Percentiles rank a stretch among this genome's conserved stretches.
phyloP scores from a whole-genome alignment of 768 basidiomycete genomes.

The Coprinellus aureogranulatus region DNA sequence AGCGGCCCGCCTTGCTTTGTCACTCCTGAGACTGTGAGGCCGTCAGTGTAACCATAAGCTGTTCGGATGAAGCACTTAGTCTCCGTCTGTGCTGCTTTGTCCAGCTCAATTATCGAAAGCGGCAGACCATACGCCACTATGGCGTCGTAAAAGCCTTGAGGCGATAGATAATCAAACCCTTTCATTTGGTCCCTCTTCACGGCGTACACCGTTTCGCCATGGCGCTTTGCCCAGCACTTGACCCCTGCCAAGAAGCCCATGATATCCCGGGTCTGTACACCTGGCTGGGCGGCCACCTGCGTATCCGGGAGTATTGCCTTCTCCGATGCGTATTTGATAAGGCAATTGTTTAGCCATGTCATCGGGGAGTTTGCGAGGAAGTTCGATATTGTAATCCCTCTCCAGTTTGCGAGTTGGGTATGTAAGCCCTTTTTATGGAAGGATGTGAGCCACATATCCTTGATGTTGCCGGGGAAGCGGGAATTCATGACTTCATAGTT shows the following conservation, averaged over 20 bases:
- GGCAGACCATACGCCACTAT: slow-evolving; percentile 25
- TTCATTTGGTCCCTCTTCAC: slow-evolving; percentile 30
- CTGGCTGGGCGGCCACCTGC: slow-evolving; percentile 26
- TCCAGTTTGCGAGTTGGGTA: slow-evolving; percentile 25
- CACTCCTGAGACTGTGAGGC: slow-evolving; percentile 21
- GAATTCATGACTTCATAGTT: slow-evolving; percentile 26
- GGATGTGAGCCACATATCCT: slow-evolving; percentile 21
- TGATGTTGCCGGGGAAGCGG: slow-evolving; percentile 23
- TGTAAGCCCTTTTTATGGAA: slow-evolving; percentile 25
- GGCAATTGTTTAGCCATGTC: slow-evolving; percentile 25
- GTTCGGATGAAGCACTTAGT: slow-evolving; percentile 18
- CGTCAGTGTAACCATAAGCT: slow-evolving; percentile 22
- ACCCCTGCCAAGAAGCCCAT: slow-evolving; percentile 19
- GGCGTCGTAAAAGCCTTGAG: slow-evolving; percentile 31
- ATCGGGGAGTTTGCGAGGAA: slow-evolving; percentile 17
- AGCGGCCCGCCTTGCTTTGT: slow-evolving; percentile 27
- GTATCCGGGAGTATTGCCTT: slow-evolving; percentile 19
- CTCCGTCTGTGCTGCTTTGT: slow-evolving; percentile 21
- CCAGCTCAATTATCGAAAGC: slow-evolving; percentile 21
- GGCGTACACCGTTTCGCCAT: slow-evolving; percentile 17
- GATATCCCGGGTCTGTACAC: slow-evolving; percentile 25
- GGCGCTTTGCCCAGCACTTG: slow-evolving; percentile 20
- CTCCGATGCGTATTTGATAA: slow-evolving; percentile 20
- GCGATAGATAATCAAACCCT: slow-evolving; percentile 27
- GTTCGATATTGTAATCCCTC: slow-evolving; percentile 23